Base-by-base conservation (phyloP, 768 basidiomycete genomes). In the Leccinum uliginosum region DNA sequence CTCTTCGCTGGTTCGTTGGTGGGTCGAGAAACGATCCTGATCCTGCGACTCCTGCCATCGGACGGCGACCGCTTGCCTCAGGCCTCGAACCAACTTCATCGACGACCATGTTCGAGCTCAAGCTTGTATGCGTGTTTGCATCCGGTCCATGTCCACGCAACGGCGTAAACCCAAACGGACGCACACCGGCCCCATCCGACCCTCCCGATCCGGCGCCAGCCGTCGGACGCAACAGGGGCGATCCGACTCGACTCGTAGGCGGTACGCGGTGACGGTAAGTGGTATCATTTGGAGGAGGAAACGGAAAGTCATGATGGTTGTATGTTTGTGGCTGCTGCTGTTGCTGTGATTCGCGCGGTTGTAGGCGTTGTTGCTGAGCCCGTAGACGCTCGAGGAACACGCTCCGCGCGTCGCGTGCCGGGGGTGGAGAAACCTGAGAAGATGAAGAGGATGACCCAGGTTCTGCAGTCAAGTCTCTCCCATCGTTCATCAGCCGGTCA, bases 401-500 rank as follows among this genome's bases (percentile, higher is more conserved):
- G 10, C 7, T 50, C 5, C 57, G 59, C 19, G 32, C 12, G 7
- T 68, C 62, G 3, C 59, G 61, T 8, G 50, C 4, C 2, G 38
- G 38, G 2, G 58, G 27, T 24, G 34, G 34, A 0, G 55, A 23
- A 3, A 6, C 58, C 11, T 44, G 54, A 11, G 58, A 24, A 10
- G 55, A 14, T 19, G 58, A 17, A 11, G 58, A 26, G 7, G 55
- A n/a, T 17, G 58, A 17, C 67, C 51, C 55, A 35, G 52, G 5
- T 3, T 64, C 61, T 15, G 32, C 1, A 21, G 14, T 27, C 26
- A 24, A 12, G 0, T 59, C 66, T n/a, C 65, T 53, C 23, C 45
- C 56, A 5, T 67, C 67, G 40, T 40, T 50, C 57, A 57, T 59
- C 57, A 66, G 24, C 14, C 64, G 55, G 34, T 67, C 67, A 43